phyloP scores from a whole-genome alignment of 139 green algal genomes.

The Yamagishiella unicocca region DNA sequence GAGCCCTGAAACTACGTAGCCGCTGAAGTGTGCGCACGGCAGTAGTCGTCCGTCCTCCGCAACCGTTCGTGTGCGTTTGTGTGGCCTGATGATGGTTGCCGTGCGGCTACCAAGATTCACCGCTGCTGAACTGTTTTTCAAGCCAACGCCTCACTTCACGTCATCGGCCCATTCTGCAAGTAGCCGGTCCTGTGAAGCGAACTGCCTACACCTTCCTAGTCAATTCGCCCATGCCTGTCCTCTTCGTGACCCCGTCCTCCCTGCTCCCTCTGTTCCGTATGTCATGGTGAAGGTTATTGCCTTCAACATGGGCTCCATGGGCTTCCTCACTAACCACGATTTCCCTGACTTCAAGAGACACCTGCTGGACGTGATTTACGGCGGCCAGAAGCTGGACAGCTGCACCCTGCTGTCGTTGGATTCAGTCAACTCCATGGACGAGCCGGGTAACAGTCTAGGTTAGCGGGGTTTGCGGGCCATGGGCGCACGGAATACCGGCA shows the following conservation, averaged over 20 bases:
- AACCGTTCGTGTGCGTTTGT: too few species aligned
- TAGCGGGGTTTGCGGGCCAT: neutral
- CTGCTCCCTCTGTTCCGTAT: neutral
- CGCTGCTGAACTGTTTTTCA: too few species aligned
- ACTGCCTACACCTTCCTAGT: too few species aligned
- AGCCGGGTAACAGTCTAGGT: conserved; percentile 51
- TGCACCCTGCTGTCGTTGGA: conserved; percentile 60
- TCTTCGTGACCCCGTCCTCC: neutral
- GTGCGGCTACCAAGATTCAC: too few species aligned
- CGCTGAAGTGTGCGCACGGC: too few species aligned
- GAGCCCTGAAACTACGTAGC: too few species aligned
- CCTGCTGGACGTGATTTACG: conserved; percentile 87
- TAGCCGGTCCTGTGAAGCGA: too few species aligned
- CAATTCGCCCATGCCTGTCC: neutral
- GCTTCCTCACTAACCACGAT: conserved; percentile 96
- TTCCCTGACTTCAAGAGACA: conserved; percentile 79
- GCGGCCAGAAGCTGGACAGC: conserved; percentile 71
- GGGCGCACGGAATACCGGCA: too few species aligned
- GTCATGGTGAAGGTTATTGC: conserved; percentile 81
- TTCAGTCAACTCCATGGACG: conserved; percentile 47
- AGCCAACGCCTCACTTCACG: too few species aligned
- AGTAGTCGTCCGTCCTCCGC: too few species aligned
- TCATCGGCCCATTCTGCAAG: too few species aligned
- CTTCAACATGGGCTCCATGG: conserved; percentile 97
- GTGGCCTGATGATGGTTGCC: too few species aligned